phyloP scores from a whole-genome alignment of 2,329 filamentous ascomycete species.

The Massarina eburnea region DNA sequence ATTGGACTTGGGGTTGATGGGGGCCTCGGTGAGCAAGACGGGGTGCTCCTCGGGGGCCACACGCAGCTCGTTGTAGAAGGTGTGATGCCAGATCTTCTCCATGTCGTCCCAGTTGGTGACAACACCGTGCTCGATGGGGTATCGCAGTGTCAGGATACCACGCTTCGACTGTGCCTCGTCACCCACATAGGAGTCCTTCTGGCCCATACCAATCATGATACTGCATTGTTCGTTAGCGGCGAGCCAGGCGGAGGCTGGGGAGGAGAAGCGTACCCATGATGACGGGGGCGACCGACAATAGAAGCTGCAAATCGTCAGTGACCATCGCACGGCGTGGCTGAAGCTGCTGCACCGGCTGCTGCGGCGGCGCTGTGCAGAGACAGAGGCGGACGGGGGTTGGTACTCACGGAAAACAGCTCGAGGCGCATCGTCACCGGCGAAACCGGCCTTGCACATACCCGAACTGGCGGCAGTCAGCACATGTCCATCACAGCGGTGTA shows the following conservation, averaged over 20 bases:
- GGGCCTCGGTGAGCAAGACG: conserved; percentile 97
- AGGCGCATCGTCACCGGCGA: conserved; percentile 99
- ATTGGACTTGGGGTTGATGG: conserved; percentile 99
- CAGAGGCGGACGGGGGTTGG: conserved; percentile 13
- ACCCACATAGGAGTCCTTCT: conserved; percentile 99
- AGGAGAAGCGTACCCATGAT: conserved; percentile 84
- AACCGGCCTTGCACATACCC: conserved; percentile 99
- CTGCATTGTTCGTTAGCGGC: conserved; percentile 57
- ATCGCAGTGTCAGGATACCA: conserved; percentile 99
- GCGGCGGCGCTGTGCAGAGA: conserved; percentile 14
- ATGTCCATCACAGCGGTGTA: conserved; percentile 23
- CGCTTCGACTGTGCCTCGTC: conserved; percentile 99
- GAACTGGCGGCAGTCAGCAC: conserved; percentile 67
- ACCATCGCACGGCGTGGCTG: conserved; percentile 16
- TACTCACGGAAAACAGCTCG: conserved; percentile 99
- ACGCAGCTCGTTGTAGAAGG: conserved; percentile 99
- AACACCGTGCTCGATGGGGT: conserved; percentile 99
- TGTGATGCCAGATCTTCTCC: conserved; percentile 99
- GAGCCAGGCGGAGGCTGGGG: conserved; percentile 16
- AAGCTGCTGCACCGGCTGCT: conserved; percentile 2
- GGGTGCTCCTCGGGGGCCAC: conserved; percentile 99
- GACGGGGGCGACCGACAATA: conserved; percentile 98
- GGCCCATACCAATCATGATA: conserved; percentile 99
- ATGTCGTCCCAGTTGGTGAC: conserved; percentile 99
- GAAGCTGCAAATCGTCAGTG: conserved; percentile 67